phyloP scores from a whole-genome alignment of 202 grass and related monocot genomes.

The Cymbopogon flexuosus region DNA sequence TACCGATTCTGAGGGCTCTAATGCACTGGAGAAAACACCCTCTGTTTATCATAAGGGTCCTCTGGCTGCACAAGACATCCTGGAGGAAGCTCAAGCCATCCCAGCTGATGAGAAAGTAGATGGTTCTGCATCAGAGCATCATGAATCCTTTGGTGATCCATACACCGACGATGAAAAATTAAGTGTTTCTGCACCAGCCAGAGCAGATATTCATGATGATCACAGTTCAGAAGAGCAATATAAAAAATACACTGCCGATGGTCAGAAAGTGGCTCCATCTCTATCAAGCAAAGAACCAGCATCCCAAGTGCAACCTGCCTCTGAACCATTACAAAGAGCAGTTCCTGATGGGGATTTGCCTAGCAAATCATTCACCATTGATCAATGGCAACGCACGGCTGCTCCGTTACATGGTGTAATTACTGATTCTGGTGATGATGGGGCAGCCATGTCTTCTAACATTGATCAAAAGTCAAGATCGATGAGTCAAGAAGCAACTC shows the following conservation, averaged over 20 bases:
- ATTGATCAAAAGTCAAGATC: constrained; percentile 24
- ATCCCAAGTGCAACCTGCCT: constrained; percentile 24
- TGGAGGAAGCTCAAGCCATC: neutral
- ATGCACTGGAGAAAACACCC: constrained; percentile 1
- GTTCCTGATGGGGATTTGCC: constrained; percentile 23
- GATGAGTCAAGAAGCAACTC: constrained; percentile 16
- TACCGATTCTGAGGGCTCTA: constrained; percentile 16
- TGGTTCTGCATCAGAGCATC: constrained; percentile 21
- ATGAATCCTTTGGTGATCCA: constrained; percentile 23
- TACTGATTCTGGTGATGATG: constrained; percentile 17
- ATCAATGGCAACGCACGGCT: constrained; percentile 19
- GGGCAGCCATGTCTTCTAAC: neutral
- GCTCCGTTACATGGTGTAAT: constrained; percentile 14
- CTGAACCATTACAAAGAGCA: constrained; percentile 6
- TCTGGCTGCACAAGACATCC: constrained; percentile 1
- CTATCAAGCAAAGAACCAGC: constrained; percentile 3
- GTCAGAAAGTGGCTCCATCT: constrained; percentile 18
- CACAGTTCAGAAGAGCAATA: constrained; percentile 5
- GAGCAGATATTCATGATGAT: constrained; percentile 17
- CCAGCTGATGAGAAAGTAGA: constrained; percentile 26
- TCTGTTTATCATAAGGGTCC: constrained; percentile 21
- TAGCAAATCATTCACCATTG: constrained; percentile 28
- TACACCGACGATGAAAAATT: constrained; percentile 17
- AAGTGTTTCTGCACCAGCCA: constrained; percentile 18
- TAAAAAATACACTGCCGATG: constrained; percentile 15